Percentiles rank a stretch among this genome's conserved stretches.
Evolutionary conservation across 2,329 filamentous ascomycete genomes (phyloP).

Genomic region (Trichoderma semiorbis): DNA sequence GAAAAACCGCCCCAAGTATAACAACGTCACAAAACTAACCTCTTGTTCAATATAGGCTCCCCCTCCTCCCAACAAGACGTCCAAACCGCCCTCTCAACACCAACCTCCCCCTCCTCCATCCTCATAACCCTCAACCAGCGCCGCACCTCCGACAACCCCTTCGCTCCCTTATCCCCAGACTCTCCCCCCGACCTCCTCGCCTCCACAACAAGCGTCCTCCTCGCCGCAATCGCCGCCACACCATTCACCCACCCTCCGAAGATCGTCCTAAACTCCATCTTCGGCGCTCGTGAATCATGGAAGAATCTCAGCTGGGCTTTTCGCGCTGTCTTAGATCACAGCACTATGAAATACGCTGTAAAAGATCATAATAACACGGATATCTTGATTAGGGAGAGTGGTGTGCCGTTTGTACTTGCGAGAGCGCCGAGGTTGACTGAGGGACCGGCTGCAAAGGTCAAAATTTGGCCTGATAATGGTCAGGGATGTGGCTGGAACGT

Average conservation of each 20-base stretch:
- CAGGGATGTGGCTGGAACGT: slow-evolving; percentile 40
- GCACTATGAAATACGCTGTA: slow-evolving; percentile 43
- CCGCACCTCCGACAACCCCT: slow-evolving; percentile 45
- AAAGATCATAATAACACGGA: slow-evolving; percentile 49
- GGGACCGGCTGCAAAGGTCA: slow-evolving; percentile 35
- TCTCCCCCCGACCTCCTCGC: slow-evolving; percentile 46
- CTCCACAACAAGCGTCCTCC: slow-evolving; percentile 37
- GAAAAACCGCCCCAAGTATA: no score
- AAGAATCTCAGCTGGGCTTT: slow-evolving; percentile 39
- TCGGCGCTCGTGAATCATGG: slow-evolving; percentile 47
- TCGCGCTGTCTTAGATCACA: slow-evolving; percentile 41
- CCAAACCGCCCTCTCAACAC: slow-evolving; percentile 31
- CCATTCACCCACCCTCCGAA: slow-evolving; percentile 30
- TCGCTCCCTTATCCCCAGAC: slow-evolving; percentile 38
- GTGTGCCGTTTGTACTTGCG: slow-evolving; percentile 38
- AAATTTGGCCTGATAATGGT: slow-evolving; percentile 41
- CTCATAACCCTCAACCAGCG: slow-evolving; percentile 48
- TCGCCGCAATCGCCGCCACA: slow-evolving; percentile 37
- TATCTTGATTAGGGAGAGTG: slow-evolving; percentile 34
- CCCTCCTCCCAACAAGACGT: slow-evolving; percentile 37
- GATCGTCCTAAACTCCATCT: slow-evolving; percentile 48
- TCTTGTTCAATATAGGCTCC: slow-evolving; percentile 28
- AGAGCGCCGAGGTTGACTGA: slow-evolving; percentile 43
- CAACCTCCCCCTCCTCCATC: slow-evolving; percentile 34
- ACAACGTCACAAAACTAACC: neutral